Conservation (phyloP, 1,284 basidiomycete genomes). For the Papiliotrema fonsecae region DNA sequence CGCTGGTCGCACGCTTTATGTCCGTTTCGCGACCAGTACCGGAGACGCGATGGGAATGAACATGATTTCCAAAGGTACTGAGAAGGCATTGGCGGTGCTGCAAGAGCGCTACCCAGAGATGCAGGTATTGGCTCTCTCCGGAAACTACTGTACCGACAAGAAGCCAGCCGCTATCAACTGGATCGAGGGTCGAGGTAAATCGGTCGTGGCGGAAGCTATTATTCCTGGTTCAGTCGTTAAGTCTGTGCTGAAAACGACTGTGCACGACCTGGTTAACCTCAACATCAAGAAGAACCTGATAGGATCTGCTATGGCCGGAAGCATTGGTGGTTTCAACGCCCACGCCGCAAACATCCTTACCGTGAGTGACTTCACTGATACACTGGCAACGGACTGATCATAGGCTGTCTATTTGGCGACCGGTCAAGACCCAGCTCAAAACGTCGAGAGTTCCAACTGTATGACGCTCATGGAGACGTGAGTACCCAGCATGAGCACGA, state of each 20-base stretch:
- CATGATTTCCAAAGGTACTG: slow-evolving; percentile 96
- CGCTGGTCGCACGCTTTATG: slow-evolving; percentile 86
- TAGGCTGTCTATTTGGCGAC: slow-evolving; percentile 87
- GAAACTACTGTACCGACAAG: slow-evolving; percentile 99
- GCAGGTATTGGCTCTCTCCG: slow-evolving; percentile 87
- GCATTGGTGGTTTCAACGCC: slow-evolving; percentile 96
- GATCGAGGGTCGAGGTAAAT: slow-evolving; percentile 99
- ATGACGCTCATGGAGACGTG: slow-evolving; percentile 99
- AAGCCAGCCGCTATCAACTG: slow-evolving; percentile 99
- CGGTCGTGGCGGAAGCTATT: slow-evolving; percentile 91
- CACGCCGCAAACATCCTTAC: slow-evolving; percentile 98
- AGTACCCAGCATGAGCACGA: too few species aligned
- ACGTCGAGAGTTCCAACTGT: slow-evolving; percentile 97
- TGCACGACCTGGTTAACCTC: slow-evolving; percentile 81
- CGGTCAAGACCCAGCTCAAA: slow-evolving; percentile 98
- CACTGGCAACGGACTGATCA: background rate
- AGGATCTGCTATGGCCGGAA: slow-evolving; percentile 96
- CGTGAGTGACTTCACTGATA: slow-evolving; percentile 28
- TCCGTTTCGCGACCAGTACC: slow-evolving; percentile 92
- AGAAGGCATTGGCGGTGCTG: slow-evolving; percentile 84
- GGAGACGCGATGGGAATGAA: slow-evolving; percentile 99
- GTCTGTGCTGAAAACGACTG: slow-evolving; percentile 91
- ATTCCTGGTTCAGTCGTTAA: slow-evolving; percentile 84
- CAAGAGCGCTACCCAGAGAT: slow-evolving; percentile 82
- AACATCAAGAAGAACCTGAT: slow-evolving; percentile 98